These are phyloP conservation scores for Fusarium sp. DNA, from an alignment of 2,329 filamentous ascomycete species.

Conservation along the genomic window DNA sequence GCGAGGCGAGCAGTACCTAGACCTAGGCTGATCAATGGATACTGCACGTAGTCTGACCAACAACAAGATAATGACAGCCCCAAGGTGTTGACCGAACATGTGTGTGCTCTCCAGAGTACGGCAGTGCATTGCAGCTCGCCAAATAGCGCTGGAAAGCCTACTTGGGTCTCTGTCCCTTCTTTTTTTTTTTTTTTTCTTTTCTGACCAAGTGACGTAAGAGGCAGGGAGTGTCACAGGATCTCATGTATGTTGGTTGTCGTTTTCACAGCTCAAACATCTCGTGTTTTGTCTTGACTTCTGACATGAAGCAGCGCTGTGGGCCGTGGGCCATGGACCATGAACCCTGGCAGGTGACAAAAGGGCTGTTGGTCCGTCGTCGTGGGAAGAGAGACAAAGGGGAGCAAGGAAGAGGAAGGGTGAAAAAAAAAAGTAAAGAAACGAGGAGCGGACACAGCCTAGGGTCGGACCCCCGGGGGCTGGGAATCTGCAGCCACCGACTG, in stretches of 20 bases:
- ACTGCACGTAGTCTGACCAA: not conserved
- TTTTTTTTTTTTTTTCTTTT: slow-evolving; percentile 6
- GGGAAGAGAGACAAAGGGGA: slow-evolving; percentile 18
- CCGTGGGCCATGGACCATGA: slow-evolving; percentile 22
- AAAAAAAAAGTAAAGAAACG: not conserved
- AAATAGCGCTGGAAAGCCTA: not conserved
- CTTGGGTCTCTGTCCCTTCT: not conserved
- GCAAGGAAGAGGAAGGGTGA: not conserved
- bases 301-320: slow-evolving; percentile 30
- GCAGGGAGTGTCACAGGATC: slow-evolving; percentile 16
- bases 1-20: not conserved
- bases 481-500: slow-evolving; percentile 38
- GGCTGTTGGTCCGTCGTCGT: slow-evolving; percentile 41
- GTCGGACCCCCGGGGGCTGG: slow-evolving; percentile 39
- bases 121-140: not conserved
- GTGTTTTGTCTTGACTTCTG: slow-evolving; percentile 32
- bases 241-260: slow-evolving; percentile 30
- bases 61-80: not conserved
- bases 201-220: slow-evolving; percentile 15
- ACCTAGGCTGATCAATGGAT: not conserved
- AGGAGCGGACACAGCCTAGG: slow-evolving; percentile 35
- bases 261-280: slow-evolving; percentile 22
- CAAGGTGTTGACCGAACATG: not conserved
- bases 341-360: slow-evolving; percentile 24
- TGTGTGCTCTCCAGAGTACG: not conserved